These are phyloP conservation scores for Pseudonitzschia multiseries DNA, from an alignment of 108 stramenopile species.

Conservation along the genomic window DNA sequence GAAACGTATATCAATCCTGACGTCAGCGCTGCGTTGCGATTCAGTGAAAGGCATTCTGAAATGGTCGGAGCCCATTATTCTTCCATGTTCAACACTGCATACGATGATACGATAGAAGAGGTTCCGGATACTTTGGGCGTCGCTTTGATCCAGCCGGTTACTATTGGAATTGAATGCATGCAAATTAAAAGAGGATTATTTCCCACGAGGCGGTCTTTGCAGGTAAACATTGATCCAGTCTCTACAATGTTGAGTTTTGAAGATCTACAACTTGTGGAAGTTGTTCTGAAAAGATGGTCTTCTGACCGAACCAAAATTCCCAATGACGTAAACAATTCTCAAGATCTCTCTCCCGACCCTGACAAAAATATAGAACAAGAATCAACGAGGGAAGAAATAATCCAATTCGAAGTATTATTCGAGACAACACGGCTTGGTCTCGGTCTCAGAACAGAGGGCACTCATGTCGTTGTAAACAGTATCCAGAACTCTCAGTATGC, in stretches of 20 bases:
- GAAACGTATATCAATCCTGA: constrained; percentile 67
- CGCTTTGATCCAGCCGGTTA: constrained; percentile 72
- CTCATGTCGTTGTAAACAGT: constrained; percentile 45
- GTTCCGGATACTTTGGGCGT: constrained; percentile 39
- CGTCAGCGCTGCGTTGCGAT: constrained; percentile 38
- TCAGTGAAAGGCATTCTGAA: constrained; percentile 24
- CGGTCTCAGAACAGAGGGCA: constrained; percentile 39
- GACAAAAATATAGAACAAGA: constrained; percentile 5
- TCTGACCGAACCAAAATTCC: constrained; percentile 14
- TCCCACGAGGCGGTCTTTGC: constrained; percentile 47
- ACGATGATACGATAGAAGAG: neutral
- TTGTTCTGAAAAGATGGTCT: constrained; percentile 46
- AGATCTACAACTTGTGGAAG: constrained; percentile 59
- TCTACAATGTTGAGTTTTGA: constrained; percentile 68
- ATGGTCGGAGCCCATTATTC: constrained; percentile 24
- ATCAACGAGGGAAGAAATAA: neutral
- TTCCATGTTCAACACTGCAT: constrained; percentile 6
- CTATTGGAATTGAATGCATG: constrained; percentile 50
- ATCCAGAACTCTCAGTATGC: constrained; percentile 29
- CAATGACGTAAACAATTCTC: constrained; percentile 1
- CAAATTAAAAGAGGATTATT: constrained; percentile 33
- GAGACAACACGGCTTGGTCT: constrained; percentile 46
- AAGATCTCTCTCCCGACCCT: neutral
- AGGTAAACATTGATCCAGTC: constrained; percentile 62
- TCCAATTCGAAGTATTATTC: constrained; percentile 35